Evolutionary conservation across 352 stramenopile species (phyloP).

Genomic region (Detonula confervacea): DNA sequence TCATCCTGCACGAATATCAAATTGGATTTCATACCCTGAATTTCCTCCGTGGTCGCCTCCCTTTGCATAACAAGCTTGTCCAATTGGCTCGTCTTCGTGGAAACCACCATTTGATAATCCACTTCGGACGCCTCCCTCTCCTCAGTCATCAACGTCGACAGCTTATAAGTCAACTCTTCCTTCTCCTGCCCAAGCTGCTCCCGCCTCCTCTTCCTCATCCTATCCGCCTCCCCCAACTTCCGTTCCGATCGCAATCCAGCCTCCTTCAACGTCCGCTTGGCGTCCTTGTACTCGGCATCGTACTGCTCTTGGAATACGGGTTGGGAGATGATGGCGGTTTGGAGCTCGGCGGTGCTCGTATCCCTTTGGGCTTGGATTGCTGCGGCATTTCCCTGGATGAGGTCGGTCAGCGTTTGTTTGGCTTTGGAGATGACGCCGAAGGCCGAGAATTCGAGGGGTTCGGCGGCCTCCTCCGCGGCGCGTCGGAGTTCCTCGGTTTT

Average conservation of each 20-base stretch:
- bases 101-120: constrained; percentile 23
- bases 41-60: constrained; percentile 33
- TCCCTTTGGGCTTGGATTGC: constrained; percentile 22
- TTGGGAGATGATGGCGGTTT: constrained; percentile 19
- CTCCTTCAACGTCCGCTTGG: constrained; percentile 16
- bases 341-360: background rate
- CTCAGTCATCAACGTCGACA: constrained; percentile 29
- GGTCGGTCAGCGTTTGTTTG: constrained; percentile 21
- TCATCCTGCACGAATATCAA: constrained; percentile 28
- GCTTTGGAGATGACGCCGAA: constrained; percentile 14
- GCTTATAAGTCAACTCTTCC: constrained; percentile 21
- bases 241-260: background rate
- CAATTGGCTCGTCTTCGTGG: constrained; percentile 26
- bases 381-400: constrained; percentile 43
- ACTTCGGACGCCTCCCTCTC: constrained; percentile 24
- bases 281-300: constrained; percentile 45
- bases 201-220: no score
- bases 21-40: constrained; percentile 33
- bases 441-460: constrained; percentile 17
- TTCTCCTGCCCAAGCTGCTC: constrained; percentile 23
- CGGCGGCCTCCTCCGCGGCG: constrained; percentile 15
- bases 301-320: constrained; percentile 28
- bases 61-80: constrained; percentile 11
- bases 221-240: no score
- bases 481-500: constrained; percentile 26